Evolutionary conservation across 768 basidiomycete species (phyloP).

Genomic region (Tulasnella sp.): DNA sequence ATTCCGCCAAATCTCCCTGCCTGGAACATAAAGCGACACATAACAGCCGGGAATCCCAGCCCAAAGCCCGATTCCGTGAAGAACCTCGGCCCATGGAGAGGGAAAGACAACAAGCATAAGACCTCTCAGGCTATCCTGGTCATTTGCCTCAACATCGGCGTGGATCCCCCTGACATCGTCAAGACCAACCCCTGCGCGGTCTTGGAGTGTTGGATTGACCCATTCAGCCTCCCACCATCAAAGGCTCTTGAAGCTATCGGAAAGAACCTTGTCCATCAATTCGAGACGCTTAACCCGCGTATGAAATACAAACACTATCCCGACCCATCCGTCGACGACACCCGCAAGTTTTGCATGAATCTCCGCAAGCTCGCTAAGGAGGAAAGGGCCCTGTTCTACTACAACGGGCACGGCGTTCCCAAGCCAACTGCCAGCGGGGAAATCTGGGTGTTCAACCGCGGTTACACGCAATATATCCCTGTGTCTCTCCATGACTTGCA

Average conservation of each 20-base stretch:
- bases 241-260: conserved; percentile 95
- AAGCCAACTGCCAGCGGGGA: conserved; percentile 94
- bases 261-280: conserved; percentile 88
- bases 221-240: conserved; percentile 81
- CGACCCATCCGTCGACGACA: conserved; percentile 92
- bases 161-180: conserved; percentile 95
- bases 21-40: conserved; percentile 61
- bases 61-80: conserved; percentile 38
- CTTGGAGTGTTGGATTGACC: conserved; percentile 97
- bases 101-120: conserved; percentile 72
- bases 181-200: conserved; percentile 96
- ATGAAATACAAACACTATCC: conserved; percentile 91
- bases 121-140: conserved; percentile 85
- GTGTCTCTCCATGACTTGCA: conserved; percentile 92
- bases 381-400: conserved; percentile 92
- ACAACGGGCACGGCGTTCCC: conserved; percentile 98
- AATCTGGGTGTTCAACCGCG: conserved; percentile 97
- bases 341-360: conserved; percentile 77
- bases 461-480: conserved; percentile 97
- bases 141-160: conserved; percentile 92
- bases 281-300: conserved; percentile 90
- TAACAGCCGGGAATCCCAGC: conserved; percentile 81
- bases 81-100: conserved; percentile 27
- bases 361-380: conserved; percentile 86
- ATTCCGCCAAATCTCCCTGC: conserved; percentile 29